phyloP scores from a whole-genome alignment of 1,284 basidiomycete genomes.

The Marasmius oreades region DNA sequence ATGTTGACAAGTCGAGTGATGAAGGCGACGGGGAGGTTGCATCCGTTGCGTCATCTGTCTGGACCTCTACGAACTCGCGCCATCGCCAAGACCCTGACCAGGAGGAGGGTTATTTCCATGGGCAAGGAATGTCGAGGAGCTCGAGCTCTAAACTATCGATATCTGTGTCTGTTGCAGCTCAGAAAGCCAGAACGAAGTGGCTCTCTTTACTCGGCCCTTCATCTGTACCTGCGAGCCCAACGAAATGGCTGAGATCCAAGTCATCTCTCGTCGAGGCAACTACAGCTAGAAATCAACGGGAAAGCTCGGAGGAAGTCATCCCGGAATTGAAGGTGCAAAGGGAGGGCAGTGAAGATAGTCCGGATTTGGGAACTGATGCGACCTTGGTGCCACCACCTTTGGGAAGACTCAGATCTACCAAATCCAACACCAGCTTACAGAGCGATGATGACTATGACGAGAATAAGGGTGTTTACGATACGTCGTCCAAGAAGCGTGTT shows the following conservation, averaged over 20 bases:
- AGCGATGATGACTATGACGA: constrained; percentile 36
- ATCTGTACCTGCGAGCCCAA: constrained; percentile 28
- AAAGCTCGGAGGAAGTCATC: constrained; percentile 5
- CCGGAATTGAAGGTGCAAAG: not conserved
- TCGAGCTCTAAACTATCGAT: constrained; percentile 37
- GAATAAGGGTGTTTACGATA: constrained; percentile 69
- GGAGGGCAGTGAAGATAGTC: constrained; percentile 13
- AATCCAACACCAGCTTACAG: constrained; percentile 24
- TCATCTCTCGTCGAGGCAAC: constrained; percentile 15
- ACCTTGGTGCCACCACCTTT: constrained; percentile 35
- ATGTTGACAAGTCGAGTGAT: constrained; percentile 28
- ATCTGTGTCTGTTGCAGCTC: constrained; percentile 38
- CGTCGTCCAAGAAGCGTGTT: constrained; percentile 75
- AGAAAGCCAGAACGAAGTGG: constrained; percentile 61
- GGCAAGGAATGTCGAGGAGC: constrained; percentile 22
- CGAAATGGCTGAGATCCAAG: constrained; percentile 28
- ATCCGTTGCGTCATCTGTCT: constrained; percentile 51
- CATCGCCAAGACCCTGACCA: constrained; percentile 34
- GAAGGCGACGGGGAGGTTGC: constrained; percentile 38
- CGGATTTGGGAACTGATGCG: constrained; percentile 19
- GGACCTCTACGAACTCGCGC: constrained; percentile 47
- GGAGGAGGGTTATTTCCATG: constrained; percentile 40
- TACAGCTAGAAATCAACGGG: constrained; percentile 10
- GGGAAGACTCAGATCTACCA: constrained; percentile 35
- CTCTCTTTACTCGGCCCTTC: constrained; percentile 42